Percentiles rank a stretch among this genome's conserved stretches.
Conservation (phyloP, 345 rosid species). For the Clarkia xantiana region DNA sequence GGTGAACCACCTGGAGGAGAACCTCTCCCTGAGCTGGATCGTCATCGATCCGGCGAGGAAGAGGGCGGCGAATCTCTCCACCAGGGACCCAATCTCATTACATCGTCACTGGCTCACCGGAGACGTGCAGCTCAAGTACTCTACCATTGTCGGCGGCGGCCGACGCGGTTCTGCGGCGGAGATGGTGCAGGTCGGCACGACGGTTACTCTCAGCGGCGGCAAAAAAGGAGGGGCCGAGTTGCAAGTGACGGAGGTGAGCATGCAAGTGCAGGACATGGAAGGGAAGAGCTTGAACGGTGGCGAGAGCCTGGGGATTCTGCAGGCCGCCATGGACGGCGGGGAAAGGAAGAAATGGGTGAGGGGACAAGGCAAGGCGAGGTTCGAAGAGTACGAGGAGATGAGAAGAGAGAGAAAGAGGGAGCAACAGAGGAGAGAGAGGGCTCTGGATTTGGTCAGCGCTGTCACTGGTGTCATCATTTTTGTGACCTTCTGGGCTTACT, state of each 20-base stretch:
- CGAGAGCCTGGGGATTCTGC: conserved; percentile 52
- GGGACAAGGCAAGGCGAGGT: conserved; percentile 22
- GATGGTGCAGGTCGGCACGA: conserved; percentile 12
- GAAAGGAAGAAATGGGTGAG: conserved; percentile 19
- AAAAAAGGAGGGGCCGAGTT: conserved; percentile 39
- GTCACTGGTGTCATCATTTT: conserved; percentile 30
- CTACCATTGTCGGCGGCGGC: conserved; percentile 24
- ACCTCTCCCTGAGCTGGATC: conserved; percentile 48
- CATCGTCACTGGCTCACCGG: conserved; percentile 62
- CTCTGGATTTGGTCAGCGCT: conserved; percentile 22
- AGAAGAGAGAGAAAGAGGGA: conserved; percentile 27
- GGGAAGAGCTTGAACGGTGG: conserved; percentile 52
- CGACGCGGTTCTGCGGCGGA: conserved; percentile 31
- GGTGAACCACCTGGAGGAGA: conserved; percentile 37
- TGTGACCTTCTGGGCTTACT: conserved; percentile 36
- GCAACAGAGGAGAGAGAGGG: conserved; percentile 20
- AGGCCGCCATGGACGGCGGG: conserved; percentile 25
- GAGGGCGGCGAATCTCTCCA: conserved; percentile 49
- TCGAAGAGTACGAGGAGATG: conserved; percentile 25
- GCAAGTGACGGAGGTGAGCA: conserved; percentile 55
- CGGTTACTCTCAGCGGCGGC: conserved; percentile 8
- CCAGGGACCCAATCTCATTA: conserved; percentile 39
- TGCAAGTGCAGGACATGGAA: conserved; percentile 67
- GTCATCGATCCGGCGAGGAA: conserved; percentile 42
- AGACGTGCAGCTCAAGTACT: conserved; percentile 36